These are phyloP conservation scores for Suhomyces xylopsoci DNA, from an alignment of 805 yeast genomes.

Conservation along the genomic window DNA sequence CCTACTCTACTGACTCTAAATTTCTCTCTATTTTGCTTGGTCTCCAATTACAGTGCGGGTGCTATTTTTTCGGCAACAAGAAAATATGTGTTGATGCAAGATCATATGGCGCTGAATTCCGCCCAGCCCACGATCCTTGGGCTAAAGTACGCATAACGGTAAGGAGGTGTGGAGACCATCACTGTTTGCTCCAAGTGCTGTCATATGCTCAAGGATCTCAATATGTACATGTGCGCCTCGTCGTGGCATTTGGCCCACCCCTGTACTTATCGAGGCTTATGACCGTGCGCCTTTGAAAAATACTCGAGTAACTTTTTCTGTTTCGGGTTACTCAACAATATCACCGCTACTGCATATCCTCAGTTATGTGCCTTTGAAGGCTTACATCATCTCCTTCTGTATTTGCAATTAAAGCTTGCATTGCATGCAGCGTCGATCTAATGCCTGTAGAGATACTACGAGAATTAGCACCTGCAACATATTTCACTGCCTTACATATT, in stretches of 20 bases:
- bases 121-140: neutral
- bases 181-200: neutral
- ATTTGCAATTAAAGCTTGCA: neutral
- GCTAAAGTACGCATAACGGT: neutral
- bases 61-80: neutral
- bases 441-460: neutral
- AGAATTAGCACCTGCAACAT: neutral
- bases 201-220: neutral
- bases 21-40: neutral
- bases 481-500: neutral
- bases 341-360: neutral
- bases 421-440: neutral
- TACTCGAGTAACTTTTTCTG: neutral
- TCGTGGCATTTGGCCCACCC: neutral
- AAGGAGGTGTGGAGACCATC: neutral
- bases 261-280: neutral
- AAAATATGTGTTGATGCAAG: neutral
- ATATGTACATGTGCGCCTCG: neutral
- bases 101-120: neutral
- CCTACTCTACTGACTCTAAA: neutral
- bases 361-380: neutral
- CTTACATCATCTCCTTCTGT: neutral
- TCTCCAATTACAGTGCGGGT: neutral
- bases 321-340: neutral
- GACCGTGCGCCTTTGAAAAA: neutral